These are phyloP conservation scores for Yamadazyma dendronema DNA, from an alignment of 1,139 yeast genomes.

Conservation along the genomic window DNA sequence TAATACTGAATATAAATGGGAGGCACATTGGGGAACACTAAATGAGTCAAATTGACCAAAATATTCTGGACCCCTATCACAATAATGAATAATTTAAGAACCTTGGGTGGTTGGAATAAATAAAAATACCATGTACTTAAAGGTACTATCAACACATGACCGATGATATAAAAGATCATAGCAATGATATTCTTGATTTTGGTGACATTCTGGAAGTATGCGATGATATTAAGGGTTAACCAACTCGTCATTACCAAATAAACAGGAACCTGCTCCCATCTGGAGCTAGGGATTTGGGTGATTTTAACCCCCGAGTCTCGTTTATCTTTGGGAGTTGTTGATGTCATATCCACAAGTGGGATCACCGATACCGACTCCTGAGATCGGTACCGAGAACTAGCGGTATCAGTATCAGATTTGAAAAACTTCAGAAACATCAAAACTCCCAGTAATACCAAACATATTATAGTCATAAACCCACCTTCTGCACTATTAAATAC, in stretches of 20 bases:
- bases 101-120: constrained; percentile 66
- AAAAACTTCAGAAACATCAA: constrained; percentile 1
- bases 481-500: constrained; percentile 25
- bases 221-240: constrained; percentile 41
- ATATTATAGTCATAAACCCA: constrained; percentile 15
- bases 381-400: neutral
- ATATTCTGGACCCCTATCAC: constrained; percentile 61
- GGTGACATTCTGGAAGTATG: constrained; percentile 28
- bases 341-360: no score
- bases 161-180: constrained; percentile 59
- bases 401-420: neutral
- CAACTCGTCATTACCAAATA: constrained; percentile 32
- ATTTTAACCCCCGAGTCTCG: neutral
- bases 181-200: constrained; percentile 51
- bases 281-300: no score
- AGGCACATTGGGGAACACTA: constrained; percentile 64
- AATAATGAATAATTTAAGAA: constrained; percentile 48
- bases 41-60: constrained; percentile 58
- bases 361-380: neutral
- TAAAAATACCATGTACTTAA: constrained; percentile 61
- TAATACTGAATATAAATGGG: constrained; percentile 69
- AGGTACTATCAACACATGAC: constrained; percentile 62
- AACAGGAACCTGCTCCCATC: constrained; percentile 20
- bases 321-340: no score
- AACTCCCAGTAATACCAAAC: constrained; percentile 11